A percentile compares a stretch with the other conserved stretches of the same genome.
phyloP scores from a whole-genome alignment of 106 monocot genomes.

The Posidonia australis region DNA sequence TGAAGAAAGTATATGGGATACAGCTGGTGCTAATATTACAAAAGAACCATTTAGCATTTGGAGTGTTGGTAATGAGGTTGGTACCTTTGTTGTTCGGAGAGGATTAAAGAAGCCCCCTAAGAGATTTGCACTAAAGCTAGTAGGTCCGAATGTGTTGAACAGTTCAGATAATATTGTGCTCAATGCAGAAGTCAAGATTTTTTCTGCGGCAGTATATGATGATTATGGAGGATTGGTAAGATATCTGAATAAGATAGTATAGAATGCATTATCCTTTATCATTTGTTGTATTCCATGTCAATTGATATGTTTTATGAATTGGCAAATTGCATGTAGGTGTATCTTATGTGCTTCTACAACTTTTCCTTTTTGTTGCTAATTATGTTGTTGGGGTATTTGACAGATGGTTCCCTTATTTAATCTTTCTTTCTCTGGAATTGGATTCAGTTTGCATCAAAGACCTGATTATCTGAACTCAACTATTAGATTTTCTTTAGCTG shows the following conservation, averaged over 20 bases:
- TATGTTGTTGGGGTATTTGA: no score
- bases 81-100: constrained; percentile 83
- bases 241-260: background rate
- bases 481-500: constrained; percentile 59
- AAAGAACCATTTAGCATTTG: constrained; percentile 77
- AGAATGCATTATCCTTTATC: background rate
- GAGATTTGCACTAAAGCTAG: constrained; percentile 76
- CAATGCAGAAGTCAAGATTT: constrained; percentile 68
- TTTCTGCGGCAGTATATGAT: constrained; percentile 88
- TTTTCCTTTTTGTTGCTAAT: no score
- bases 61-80: constrained; percentile 50
- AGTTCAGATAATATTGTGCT: constrained; percentile 49
- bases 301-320: background rate
- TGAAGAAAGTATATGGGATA: constrained; percentile 90
- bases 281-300: background rate
- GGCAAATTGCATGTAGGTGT: no score
- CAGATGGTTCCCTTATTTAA: constrained; percentile 99
- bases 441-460: constrained; percentile 58
- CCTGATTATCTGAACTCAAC: constrained; percentile 57
- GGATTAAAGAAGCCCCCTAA: constrained; percentile 81
- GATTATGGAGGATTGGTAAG: constrained; percentile 92
- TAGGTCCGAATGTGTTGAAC: constrained; percentile 36
- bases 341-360: no score
- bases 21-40: constrained; percentile 37
- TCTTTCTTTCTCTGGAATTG: constrained; percentile 47